Conservation (phyloP, 2,329 filamentous ascomycete genomes). For the Zymoseptoria crescenta region DNA sequence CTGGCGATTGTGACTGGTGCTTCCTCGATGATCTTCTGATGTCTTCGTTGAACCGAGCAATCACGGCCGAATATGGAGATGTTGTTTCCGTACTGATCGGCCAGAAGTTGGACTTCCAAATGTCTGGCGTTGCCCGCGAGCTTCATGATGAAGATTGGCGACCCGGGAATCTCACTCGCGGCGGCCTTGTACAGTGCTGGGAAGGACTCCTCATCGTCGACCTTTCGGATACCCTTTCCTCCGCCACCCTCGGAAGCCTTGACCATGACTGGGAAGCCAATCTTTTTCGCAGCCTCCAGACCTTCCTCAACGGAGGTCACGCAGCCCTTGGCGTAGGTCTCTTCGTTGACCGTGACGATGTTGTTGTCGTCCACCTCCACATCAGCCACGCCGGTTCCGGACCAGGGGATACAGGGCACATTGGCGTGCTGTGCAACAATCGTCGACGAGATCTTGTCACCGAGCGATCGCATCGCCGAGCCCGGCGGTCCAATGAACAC, state of each 20-base stretch:
- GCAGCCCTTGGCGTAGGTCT: conserved; percentile 83
- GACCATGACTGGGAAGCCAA: conserved; percentile 99
- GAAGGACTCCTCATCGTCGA: conserved; percentile 76
- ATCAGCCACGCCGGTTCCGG: conserved; percentile 78
- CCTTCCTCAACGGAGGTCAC: conserved; percentile 86
- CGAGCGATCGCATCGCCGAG: conserved; percentile 96
- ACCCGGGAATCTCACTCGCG: conserved; percentile 94
- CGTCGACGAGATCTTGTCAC: conserved; percentile 99
- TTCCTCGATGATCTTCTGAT: conserved; percentile 99
- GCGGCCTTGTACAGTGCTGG: conserved; percentile 86
- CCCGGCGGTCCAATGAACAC: conserved; percentile 98
- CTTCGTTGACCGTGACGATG: conserved; percentile 84
- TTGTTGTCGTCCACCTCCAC: conserved; percentile 72
- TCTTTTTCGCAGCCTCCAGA: conserved; percentile 73
- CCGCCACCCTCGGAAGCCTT: conserved; percentile 99
- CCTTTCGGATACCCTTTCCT: conserved; percentile 98
- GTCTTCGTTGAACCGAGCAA: conserved; percentile 94
- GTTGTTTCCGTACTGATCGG: conserved; percentile 99
- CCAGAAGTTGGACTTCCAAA: conserved; percentile 92
- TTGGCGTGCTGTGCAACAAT: conserved; percentile 96
- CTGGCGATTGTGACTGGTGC: conserved; percentile 95
- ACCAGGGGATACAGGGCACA: conserved; percentile 99
- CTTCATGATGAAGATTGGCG: conserved; percentile 99
- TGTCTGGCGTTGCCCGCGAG: conserved; percentile 91
- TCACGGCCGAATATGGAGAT: conserved; percentile 98